Base-by-base conservation (phyloP, 2,329 filamentous ascomycete species). In the Leptographium galeiforme region DNA sequence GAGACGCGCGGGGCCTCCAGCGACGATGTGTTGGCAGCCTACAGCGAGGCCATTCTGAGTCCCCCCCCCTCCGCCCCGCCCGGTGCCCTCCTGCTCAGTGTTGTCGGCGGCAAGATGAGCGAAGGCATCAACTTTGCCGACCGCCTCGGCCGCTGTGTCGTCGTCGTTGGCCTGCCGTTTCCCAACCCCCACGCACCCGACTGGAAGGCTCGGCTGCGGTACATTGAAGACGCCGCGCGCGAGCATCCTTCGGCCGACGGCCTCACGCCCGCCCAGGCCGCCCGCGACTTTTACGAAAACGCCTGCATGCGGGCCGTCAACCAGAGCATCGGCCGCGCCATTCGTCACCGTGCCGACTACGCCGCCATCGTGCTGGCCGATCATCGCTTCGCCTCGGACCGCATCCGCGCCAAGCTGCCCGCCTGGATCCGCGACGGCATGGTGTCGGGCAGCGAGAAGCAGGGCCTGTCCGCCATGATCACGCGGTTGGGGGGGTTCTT, bases 81-180 rank as follows among this genome's bases (percentile, higher is more conserved):
- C 14, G 53, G 53, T 48, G 91, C 87, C 0, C 70, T 97, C 0
- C 77, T 98, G 0, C 78, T 98, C 32, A 90, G 89, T 52, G 90
- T 98, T 4, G 85, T 98, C 3, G 91, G 91, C 53, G 93, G 93
- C 14, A 95, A 91, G 60, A 84, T 98, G 70, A 95, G 88, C 55
- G 93, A 98, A 69, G 93, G 93, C 59, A 98, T 98, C 71, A 98
- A 98, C 69, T 98, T 98, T 70, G 91, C 88, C 0, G 90, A 98
- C 68, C 76, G 78, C 4, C 80, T 98, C 0, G 93, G 93, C 1
- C 83, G 93, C 32, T 91, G 87, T 52, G 89, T 98, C 10, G 73
- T 95, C 14, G 85, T 97, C n/a, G 80, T 97, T 14, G 93, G 93
- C 0, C 72, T 98, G 5, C 93, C 93, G 0, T 98, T 94, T 61